Evolutionary conservation across 768 basidiomycete species (phyloP), one percentile per base, ranked within the genome.

Genomic region (Panaeolus cyanescens): DNA sequence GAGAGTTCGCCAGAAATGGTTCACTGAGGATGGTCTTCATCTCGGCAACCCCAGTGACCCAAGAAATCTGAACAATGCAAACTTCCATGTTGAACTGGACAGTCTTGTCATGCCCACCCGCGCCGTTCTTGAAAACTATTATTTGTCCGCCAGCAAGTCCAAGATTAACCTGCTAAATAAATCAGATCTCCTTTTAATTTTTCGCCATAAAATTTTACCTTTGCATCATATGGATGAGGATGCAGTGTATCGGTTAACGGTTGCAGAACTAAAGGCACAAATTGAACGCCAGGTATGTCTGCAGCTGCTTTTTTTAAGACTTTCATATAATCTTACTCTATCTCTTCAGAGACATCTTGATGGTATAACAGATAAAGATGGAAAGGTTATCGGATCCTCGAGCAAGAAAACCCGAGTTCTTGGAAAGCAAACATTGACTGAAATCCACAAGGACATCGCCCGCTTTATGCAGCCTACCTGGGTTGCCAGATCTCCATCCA

Each of bases 401-500:
- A 8, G 8, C 0, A 58, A 62, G 7, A 33, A 56, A 19, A 40
- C 56, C 1, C 36, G 17, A 10, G 28, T 63, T 36, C 55, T 69
- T 5, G 67, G 66, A 0, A 58, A 37, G 13, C 10, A 59, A 3
- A 53, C 58, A 7, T 59, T 73, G 13, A 33, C 36, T 28, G 69
- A 64, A 37, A 59, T 73, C 8, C 58, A 53, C 4, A 25, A 25
- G 1, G 70, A 69, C 58, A 68, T 71, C 58, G 59, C 40, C 0
- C 25, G 39, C 8, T 45, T 68, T 0, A 20, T 54, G 4, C 66
- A 68, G 10, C 73, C 71, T 0, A 60, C 70, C 6, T 70, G 65
- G 64, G 60, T 72, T 2, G 59, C 63, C 17, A 42, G 34, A 0
- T 61, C 68, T 0, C 65, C 70, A 7, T 45, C 58, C 40, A 56